Evolutionary conservation across 306 rosid species (phyloP).

Genomic region (Gleditsia sinensis): DNA sequence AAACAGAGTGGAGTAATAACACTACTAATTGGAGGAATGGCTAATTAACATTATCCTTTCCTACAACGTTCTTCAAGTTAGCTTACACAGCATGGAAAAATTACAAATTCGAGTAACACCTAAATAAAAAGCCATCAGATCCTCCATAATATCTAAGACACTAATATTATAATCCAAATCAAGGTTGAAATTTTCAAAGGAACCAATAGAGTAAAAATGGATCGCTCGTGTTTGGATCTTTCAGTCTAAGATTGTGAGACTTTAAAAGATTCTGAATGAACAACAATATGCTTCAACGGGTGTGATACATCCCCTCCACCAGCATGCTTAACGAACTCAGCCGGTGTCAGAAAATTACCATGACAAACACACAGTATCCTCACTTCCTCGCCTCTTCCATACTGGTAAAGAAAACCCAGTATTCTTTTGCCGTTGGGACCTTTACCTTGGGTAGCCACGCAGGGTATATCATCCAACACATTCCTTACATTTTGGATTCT

Average conservation of each 20-base stretch:
- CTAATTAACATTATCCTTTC: background rate
- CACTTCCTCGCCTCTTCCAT: conserved; percentile 31
- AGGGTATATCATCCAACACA: conserved; percentile 56
- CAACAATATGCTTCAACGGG: conserved; percentile 60
- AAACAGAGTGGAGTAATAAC: background rate
- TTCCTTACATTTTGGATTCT: conserved; percentile 25
- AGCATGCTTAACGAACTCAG: background rate
- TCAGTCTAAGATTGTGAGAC: background rate
- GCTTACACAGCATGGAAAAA: background rate
- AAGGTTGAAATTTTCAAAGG: background rate
- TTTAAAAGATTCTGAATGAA: conserved; percentile 2
- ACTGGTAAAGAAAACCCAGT: conserved; percentile 2
- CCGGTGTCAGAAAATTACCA: conserved; percentile 45
- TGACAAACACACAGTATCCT: conserved; percentile 62
- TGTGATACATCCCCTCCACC: conserved; percentile 21
- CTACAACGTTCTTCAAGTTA: background rate
- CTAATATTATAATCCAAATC: background rate
- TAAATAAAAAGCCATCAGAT: background rate
- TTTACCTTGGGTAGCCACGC: conserved; percentile 47
- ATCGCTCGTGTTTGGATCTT: background rate
- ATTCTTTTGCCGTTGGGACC: conserved; percentile 29
- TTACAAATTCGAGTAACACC: no score
- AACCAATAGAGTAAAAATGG: background rate
- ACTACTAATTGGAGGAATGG: background rate
- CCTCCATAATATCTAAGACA: background rate